A percentile compares a stretch with the other conserved stretches of the same genome.
Conservation (phyloP, 345 rosid species). For the Mangifera indica region DNA sequence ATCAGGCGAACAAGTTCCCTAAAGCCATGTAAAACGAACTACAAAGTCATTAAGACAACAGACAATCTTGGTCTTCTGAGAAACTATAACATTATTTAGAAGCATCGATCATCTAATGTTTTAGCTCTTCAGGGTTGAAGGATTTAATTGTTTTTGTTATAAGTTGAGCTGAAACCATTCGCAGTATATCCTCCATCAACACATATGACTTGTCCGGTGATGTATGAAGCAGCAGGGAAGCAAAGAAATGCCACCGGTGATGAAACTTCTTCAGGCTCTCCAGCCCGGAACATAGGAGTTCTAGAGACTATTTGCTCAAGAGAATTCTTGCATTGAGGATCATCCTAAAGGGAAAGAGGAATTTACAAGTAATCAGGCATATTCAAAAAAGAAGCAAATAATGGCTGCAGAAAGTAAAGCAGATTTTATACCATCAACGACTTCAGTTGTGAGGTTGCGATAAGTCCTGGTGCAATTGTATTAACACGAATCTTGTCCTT, state of each 20-base stretch:
- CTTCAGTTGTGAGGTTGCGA: slow-evolving; percentile 24
- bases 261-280: slow-evolving; percentile 42
- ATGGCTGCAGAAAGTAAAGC: too few species aligned
- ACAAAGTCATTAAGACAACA: background rate
- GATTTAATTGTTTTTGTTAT: background rate
- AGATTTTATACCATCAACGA: background rate
- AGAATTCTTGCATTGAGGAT: background rate
- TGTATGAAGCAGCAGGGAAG: slow-evolving; percentile 47
- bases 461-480: slow-evolving; percentile 38
- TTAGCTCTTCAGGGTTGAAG: background rate
- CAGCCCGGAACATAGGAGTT: slow-evolving; percentile 39
- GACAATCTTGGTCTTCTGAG: background rate
- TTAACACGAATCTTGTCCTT: slow-evolving; percentile 43
- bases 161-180: background rate
- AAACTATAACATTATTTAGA: background rate
- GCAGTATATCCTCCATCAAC: slow-evolving; percentile 26
- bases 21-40: too few species aligned
- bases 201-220: slow-evolving; percentile 44
- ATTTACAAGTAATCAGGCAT: background rate
- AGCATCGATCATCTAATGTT: background rate
- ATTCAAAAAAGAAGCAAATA: too few species aligned
- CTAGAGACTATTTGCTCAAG: background rate
- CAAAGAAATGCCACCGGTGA: slow-evolving; percentile 41
- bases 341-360: background rate
- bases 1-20: too few species aligned